These are phyloP conservation scores for Artemisia annua DNA, from an alignment of 129 eudicot genomes.

Conservation along the genomic window DNA sequence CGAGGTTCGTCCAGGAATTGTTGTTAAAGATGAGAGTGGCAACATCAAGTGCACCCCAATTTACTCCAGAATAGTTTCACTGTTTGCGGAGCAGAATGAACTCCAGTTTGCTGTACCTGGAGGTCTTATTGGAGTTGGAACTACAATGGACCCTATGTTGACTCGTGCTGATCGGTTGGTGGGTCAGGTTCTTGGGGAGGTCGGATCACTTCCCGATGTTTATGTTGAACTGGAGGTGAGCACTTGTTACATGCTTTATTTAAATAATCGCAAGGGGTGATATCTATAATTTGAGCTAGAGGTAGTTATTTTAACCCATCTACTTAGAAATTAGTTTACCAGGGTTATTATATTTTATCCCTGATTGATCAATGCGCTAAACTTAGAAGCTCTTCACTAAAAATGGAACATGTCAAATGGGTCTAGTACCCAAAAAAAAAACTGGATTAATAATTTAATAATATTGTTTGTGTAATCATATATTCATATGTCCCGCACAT, in stretches of 20 bases:
- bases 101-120: slow-evolving; percentile 98
- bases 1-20: slow-evolving; percentile 98
- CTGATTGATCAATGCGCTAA: neutral
- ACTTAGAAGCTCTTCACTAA: neutral
- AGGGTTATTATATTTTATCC: neutral
- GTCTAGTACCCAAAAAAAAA: neutral
- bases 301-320: neutral
- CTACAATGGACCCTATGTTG: slow-evolving; percentile 97
- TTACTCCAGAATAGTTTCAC: slow-evolving; percentile 89
- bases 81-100: slow-evolving; percentile 92
- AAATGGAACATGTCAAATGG: neutral
- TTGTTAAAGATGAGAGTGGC: slow-evolving; percentile 89
- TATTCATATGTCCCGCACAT: too few relatives aligned
- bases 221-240: slow-evolving; percentile 92
- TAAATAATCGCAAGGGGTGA: neutral
- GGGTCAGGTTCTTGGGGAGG: slow-evolving; percentile 99
- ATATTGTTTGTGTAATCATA: too few relatives aligned
- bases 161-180: slow-evolving; percentile 99
- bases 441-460: too few relatives aligned
- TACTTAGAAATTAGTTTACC: neutral
- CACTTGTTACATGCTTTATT: neutral
- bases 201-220: slow-evolving; percentile 95
- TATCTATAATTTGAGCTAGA: neutral
- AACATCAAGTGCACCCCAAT: slow-evolving; percentile 93
- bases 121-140: slow-evolving; percentile 97